A percentile compares a stretch with the other conserved stretches of the same genome.
Evolutionary conservation across 1,284 basidiomycete genomes (phyloP).

Genomic region (Apiotrichum siamense): DNA sequence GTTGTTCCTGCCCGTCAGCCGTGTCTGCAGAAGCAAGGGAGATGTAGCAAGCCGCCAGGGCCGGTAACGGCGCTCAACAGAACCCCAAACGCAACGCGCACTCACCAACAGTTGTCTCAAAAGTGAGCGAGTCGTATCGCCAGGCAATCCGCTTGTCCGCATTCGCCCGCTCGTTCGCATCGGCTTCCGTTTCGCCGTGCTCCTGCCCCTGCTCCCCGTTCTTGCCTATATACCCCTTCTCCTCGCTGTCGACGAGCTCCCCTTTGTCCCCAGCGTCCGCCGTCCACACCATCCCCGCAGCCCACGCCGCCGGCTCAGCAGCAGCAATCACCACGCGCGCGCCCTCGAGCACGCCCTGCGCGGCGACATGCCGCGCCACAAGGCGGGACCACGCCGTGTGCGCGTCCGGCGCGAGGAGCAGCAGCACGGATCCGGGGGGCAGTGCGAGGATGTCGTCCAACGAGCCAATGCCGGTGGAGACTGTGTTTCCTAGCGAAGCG

Average conservation of each 20-base stretch:
- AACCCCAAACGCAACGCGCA: background rate
- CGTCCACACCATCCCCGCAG: conserved; percentile 72
- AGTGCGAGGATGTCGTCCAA: conserved; percentile 95
- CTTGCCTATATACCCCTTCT: conserved; percentile 46
- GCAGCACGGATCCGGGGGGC: conserved; percentile 69
- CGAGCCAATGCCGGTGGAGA: conserved; percentile 84
- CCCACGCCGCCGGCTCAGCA: conserved; percentile 52
- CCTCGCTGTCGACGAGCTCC: conserved; percentile 51
- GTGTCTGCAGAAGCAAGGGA: background rate
- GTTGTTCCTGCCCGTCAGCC: conserved; percentile 1
- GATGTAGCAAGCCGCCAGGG: background rate
- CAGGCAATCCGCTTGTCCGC: conserved; percentile 72
- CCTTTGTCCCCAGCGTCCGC: conserved; percentile 35
- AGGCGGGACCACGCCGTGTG: conserved; percentile 83
- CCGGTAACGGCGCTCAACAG: too few species aligned
- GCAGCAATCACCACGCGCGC: conserved; percentile 68
- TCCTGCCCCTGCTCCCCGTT: conserved; percentile 24
- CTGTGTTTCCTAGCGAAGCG: conserved; percentile 56
- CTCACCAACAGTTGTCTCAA: conserved; percentile 69
- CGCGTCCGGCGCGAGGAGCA: conserved; percentile 70
- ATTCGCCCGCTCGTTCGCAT: conserved; percentile 51
- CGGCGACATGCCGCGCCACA: conserved; percentile 77
- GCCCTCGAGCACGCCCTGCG: conserved; percentile 70
- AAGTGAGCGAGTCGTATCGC: conserved; percentile 85
- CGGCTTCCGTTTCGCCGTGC: conserved; percentile 51